These are phyloP conservation scores for Teratosphaeria epicoccoides DNA, from an alignment of 2,329 filamentous ascomycete genomes.

Conservation along the genomic window DNA sequence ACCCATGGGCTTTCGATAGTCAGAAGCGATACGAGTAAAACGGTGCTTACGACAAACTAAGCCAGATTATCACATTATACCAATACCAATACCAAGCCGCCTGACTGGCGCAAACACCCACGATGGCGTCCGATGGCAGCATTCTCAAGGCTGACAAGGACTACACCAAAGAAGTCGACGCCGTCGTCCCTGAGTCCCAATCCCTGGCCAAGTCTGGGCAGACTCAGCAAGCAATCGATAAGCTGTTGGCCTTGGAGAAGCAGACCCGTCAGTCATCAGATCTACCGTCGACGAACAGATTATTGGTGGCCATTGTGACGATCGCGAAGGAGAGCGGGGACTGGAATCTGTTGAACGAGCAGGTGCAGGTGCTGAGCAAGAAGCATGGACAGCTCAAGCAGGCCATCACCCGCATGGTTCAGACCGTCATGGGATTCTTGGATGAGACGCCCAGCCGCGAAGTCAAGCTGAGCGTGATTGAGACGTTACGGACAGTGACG, in stretches of 20 bases:
- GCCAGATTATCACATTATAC: too few species aligned
- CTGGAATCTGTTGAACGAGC: slow-evolving; percentile 92
- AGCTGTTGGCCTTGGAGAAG: slow-evolving; percentile 85
- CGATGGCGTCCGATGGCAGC: slow-evolving; percentile 51
- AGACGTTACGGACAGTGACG: slow-evolving; percentile 89
- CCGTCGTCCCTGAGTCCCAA: slow-evolving; percentile 81
- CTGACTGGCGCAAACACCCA: neutral
- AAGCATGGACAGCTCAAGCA: slow-evolving; percentile 99
- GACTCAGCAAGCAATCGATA: slow-evolving; percentile 81
- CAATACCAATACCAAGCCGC: neutral
- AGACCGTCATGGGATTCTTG: slow-evolving; percentile 86
- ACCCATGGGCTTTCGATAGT: too few species aligned
- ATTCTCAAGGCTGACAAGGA: slow-evolving; percentile 93
- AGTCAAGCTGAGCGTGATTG: slow-evolving; percentile 85
- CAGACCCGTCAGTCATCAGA: slow-evolving; percentile 96
- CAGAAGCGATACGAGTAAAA: too few species aligned
- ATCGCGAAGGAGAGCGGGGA: slow-evolving; percentile 88
- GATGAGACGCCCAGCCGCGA: slow-evolving; percentile 75
- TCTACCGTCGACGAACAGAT: slow-evolving; percentile 83
- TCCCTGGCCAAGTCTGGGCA: slow-evolving; percentile 61
- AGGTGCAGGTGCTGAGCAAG: slow-evolving; percentile 91
- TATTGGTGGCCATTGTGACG: slow-evolving; percentile 80
- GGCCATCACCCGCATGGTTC: slow-evolving; percentile 97
- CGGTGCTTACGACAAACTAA: too few species aligned
- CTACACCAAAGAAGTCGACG: slow-evolving; percentile 92